phyloP scores from a whole-genome alignment of 805 yeast genomes.

The Zygotorulaspora danielsina region DNA sequence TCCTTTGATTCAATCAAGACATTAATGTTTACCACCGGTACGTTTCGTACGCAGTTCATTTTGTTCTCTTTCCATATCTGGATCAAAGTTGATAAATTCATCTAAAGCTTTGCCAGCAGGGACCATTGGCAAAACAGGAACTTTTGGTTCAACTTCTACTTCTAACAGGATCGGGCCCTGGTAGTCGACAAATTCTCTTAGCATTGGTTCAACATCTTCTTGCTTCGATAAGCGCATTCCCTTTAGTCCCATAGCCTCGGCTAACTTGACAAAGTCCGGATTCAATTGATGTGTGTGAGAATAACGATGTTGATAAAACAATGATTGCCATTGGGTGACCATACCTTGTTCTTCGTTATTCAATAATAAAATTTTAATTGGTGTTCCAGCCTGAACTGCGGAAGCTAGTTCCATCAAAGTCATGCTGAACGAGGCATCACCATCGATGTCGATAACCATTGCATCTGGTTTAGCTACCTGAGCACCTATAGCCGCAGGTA shows the following conservation, averaged over 20 bases:
- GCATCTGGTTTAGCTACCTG: constrained; percentile 95
- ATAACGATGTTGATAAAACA: constrained; percentile 94
- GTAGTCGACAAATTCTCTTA: constrained; percentile 66
- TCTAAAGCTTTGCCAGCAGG: constrained; percentile 94
- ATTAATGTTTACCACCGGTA: constrained; percentile 65
- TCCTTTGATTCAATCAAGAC: too few relatives aligned
- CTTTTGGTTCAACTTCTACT: constrained; percentile 81
- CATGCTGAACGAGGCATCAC: constrained; percentile 99
- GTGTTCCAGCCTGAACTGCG: constrained; percentile 90
- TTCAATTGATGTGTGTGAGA: constrained; percentile 96
- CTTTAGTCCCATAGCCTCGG: constrained; percentile 89
- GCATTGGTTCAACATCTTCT: constrained; percentile 55
- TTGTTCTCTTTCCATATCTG: constrained; percentile 71
- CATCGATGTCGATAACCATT: constrained; percentile 92
- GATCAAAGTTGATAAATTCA: constrained; percentile 85
- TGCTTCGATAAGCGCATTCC: constrained; percentile 72
- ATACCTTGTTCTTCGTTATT: constrained; percentile 99
- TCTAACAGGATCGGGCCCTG: constrained; percentile 88
- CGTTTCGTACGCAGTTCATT: constrained; percentile 63
- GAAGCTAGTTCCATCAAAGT: constrained; percentile 88
- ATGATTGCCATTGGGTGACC: constrained; percentile 99
- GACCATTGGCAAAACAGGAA: constrained; percentile 97
- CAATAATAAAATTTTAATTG: constrained; percentile 81
- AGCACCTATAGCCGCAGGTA: constrained; percentile 98
- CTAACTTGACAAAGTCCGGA: constrained; percentile 89